Conservation (phyloP, 2,329 filamentous ascomycete species). For the Aspergillus sp. region DNA sequence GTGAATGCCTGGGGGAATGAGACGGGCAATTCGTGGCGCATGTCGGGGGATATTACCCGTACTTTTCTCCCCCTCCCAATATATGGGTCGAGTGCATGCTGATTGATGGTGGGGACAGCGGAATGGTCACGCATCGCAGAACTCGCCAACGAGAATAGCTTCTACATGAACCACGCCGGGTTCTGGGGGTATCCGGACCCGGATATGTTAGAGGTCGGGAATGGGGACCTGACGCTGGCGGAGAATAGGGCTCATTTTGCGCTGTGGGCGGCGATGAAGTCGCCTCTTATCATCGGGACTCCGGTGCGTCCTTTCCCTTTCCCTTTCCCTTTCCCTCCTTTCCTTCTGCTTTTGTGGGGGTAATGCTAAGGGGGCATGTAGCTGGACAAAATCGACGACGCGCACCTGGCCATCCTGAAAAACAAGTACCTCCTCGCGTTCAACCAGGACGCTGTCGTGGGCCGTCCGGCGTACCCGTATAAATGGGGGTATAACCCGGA, state of each 20-base stretch:
- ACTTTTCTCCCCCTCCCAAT: background rate
- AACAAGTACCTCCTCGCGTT: conserved; percentile 42
- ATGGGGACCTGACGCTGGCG: conserved; percentile 44
- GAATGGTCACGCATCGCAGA: conserved; percentile 30
- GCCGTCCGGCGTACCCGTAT: conserved; percentile 43
- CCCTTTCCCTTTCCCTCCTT: background rate
- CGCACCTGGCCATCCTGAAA: conserved; percentile 41
- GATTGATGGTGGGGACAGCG: background rate
- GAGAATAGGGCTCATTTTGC: conserved; percentile 53
- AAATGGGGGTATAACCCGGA: conserved; percentile 36
- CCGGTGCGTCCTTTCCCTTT: conserved; percentile 20
- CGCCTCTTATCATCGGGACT: conserved; percentile 50
- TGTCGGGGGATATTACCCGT: conserved; percentile 33
- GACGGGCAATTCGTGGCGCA: conserved; percentile 48
- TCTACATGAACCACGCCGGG: conserved; percentile 42
- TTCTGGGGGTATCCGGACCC: conserved; percentile 53
- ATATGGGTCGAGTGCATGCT: background rate
- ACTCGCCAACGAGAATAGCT: conserved; percentile 52
- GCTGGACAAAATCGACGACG: conserved; percentile 25
- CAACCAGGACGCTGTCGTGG: conserved; percentile 47
- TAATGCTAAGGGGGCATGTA: background rate
- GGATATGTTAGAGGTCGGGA: conserved; percentile 53
- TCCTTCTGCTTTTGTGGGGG: too few relatives aligned
- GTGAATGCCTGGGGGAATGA: conserved; percentile 51
- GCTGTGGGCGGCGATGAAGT: conserved; percentile 52